A percentile compares a stretch with the other conserved stretches of the same genome.
phyloP scores from a whole-genome alignment of 805 yeast genomes.

The Metschnikowia dekortorum region DNA sequence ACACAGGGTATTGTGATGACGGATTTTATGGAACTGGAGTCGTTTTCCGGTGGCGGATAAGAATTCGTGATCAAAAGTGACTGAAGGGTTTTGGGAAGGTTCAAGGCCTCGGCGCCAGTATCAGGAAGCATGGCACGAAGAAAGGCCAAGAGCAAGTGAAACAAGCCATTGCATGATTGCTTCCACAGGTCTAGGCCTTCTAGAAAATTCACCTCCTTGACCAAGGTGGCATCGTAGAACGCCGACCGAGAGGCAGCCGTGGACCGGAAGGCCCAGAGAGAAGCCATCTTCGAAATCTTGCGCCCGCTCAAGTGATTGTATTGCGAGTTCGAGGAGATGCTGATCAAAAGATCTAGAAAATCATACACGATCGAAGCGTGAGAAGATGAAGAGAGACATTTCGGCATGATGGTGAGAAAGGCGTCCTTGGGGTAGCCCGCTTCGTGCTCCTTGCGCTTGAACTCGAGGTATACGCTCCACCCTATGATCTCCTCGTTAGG shows the following conservation, averaged over 20 bases:
- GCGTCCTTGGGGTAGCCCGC: conserved; percentile 67
- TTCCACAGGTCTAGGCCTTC: conserved; percentile 77
- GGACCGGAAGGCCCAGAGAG: conserved; percentile 74
- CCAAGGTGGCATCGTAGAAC: conserved; percentile 35
- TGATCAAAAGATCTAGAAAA: conserved; percentile 74
- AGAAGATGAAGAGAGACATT: conserved; percentile 74
- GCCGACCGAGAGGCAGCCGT: conserved; percentile 21
- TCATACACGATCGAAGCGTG: conserved; percentile 89
- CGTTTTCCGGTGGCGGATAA: conserved; percentile 52
- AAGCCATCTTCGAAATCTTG: conserved; percentile 75
- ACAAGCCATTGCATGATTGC: conserved; percentile 79
- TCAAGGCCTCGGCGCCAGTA: conserved; percentile 51
- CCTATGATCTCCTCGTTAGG: conserved; percentile 79
- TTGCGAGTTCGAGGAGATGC: conserved; percentile 74
- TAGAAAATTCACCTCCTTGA: conserved; percentile 41
- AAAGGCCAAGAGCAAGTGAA: conserved; percentile 73
- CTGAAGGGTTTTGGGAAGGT: conserved; percentile 64
- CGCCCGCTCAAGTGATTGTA: conserved; percentile 75
- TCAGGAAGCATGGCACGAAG: conserved; percentile 74
- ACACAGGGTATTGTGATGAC: conserved; percentile 59
- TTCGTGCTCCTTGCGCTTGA: conserved; percentile 59
- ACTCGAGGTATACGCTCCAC: conserved; percentile 77
- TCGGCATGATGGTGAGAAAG: conserved; percentile 78
- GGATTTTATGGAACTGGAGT: conserved; percentile 30
- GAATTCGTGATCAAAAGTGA: conserved; percentile 57